Evolutionary conservation across 257 asterid genomes (phyloP).

Genomic region (Nicotiana benthamiana): DNA sequence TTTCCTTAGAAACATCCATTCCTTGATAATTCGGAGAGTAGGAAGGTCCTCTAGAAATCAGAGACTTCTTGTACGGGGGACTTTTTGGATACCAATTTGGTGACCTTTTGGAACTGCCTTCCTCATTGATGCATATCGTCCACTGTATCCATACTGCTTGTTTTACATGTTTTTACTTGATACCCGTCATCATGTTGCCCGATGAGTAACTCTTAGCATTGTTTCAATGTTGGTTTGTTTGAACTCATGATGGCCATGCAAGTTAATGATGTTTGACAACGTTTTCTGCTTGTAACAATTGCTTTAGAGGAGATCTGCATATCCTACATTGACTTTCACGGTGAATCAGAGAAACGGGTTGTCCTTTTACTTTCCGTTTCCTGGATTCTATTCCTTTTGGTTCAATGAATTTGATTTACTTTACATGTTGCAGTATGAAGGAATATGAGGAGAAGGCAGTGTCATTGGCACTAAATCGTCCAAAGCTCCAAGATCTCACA

Average conservation of each 20-base stretch:
- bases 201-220: too few relatives aligned
- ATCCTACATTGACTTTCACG: not conserved
- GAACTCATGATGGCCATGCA: not conserved
- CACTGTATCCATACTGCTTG: not conserved
- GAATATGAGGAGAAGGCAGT: conserved; percentile 97
- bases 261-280: not conserved
- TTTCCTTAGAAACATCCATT: not conserved
- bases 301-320: not conserved
- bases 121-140: not conserved
- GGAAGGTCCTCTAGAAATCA: not conserved
- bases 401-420: not conserved
- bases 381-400: not conserved
- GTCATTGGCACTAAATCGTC: conserved; percentile 60
- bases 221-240: not conserved
- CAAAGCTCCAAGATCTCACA: conserved; percentile 78
- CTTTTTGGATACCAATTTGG: not conserved
- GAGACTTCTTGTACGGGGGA: not conserved
- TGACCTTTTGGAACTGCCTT: not conserved
- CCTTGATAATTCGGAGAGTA: not conserved
- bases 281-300: not conserved
- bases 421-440: conserved; percentile 52
- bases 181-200: too few relatives aligned
- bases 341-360: not conserved
- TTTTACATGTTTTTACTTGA: not conserved
- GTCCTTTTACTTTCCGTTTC: not conserved